These are phyloP conservation scores for Prasinococcaceae sp. DNA, from an alignment of 139 green algal species.

Conservation along the genomic window DNA sequence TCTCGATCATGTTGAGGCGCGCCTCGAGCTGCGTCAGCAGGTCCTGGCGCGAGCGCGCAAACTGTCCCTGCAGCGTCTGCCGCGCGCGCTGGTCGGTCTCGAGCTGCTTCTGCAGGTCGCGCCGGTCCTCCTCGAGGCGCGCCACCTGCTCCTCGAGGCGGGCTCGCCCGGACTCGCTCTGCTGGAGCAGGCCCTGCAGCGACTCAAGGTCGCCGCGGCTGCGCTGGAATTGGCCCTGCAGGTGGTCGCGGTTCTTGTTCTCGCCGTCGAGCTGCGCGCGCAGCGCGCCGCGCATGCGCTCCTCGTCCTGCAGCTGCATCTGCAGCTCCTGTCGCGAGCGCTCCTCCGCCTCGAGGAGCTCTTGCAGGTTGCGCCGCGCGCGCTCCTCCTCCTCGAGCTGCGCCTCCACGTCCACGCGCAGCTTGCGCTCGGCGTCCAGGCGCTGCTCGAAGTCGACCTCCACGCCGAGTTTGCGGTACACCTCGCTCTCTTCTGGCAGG, in stretches of 20 bases:
- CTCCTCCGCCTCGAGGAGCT: conserved; percentile 15
- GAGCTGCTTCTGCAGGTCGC: conserved; percentile 1
- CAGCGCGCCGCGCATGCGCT: neutral
- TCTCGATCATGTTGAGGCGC: conserved; percentile 12
- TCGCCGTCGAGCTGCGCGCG: conserved; percentile 2
- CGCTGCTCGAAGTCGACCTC: conserved; percentile 12
- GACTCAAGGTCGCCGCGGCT: conserved; percentile 8
- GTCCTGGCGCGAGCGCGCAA: conserved; percentile 9
- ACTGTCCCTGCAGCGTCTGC: conserved; percentile 7
- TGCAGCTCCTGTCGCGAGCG: conserved; percentile 11
- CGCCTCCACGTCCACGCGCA: conserved; percentile 8
- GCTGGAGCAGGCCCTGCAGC: conserved; percentile 7
- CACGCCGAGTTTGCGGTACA: conserved; percentile 13
- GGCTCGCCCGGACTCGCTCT: conserved; percentile 2
- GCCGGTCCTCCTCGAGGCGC: conserved; percentile 2
- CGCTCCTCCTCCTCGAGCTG: conserved; percentile 17
- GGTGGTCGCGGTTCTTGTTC: conserved; percentile 3
- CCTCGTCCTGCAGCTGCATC: conserved; percentile 1
- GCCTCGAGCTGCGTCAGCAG: conserved; percentile 16
- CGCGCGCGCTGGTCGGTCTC: conserved; percentile 5
- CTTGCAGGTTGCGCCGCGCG: conserved; percentile 5
- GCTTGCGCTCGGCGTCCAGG: conserved; percentile 3
- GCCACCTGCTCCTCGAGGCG: conserved; percentile 1
- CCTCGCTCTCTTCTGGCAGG: neutral
- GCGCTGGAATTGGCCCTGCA: conserved; percentile 5